Evolutionary conservation across 129 eudicot species (phyloP).

Genomic region (Centella asiatica): DNA sequence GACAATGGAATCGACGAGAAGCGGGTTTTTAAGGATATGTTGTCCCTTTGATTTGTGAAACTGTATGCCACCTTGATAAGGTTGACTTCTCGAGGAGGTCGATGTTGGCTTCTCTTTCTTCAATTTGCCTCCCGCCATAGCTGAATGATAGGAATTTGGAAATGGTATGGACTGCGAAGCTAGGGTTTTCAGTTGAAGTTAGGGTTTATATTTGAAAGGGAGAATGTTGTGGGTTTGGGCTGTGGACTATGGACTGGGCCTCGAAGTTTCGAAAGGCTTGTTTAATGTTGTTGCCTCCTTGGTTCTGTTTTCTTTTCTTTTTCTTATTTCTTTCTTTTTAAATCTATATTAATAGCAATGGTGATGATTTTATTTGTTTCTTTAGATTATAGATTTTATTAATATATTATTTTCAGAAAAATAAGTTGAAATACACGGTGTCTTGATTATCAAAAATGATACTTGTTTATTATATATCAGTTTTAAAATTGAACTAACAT

Average conservation of each 20-base stretch:
- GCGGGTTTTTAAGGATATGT: slow-evolving; percentile 82
- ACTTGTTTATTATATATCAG: too few species aligned
- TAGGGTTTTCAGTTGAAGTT: neutral
- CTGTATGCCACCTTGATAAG: slow-evolving; percentile 81
- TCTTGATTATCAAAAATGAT: too few species aligned
- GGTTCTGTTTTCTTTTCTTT: too few species aligned
- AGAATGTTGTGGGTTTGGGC: neutral
- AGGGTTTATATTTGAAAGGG: slow-evolving; percentile 1
- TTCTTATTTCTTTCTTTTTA: too few species aligned
- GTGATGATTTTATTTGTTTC: too few species aligned
- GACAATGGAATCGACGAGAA: slow-evolving; percentile 62
- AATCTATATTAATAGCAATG: too few species aligned
- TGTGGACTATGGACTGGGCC: neutral
- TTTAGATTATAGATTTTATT: too few species aligned
- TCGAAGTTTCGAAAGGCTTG: too few species aligned
- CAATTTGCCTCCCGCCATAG: slow-evolving; percentile 94
- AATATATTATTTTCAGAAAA: too few species aligned
- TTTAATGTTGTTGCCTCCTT: too few species aligned
- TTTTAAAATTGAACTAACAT: too few species aligned
- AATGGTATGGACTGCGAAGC: neutral
- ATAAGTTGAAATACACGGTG: too few species aligned
- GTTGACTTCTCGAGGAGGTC: slow-evolving; percentile 36
- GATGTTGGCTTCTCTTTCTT: slow-evolving; percentile 46
- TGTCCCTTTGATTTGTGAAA: slow-evolving; percentile 95
- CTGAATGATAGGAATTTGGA: neutral